Evolutionary conservation across 768 basidiomycete genomes (phyloP).

Genomic region (Tulasnella sp.): DNA sequence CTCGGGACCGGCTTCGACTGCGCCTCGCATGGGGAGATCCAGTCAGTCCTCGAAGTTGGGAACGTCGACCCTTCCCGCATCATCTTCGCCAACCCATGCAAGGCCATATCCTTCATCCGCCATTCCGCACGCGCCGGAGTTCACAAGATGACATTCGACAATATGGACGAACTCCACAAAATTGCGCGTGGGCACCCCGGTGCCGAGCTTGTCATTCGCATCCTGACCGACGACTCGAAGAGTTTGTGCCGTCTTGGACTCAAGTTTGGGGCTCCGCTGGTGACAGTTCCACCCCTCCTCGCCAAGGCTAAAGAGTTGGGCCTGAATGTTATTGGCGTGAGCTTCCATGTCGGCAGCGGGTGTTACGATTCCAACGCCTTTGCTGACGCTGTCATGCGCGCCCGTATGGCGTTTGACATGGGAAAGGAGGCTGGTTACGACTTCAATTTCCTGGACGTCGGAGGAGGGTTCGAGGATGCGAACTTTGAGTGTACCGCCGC

Average conservation of each 20-base stretch:
- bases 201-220: slow-evolving; percentile 86
- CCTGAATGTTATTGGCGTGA: slow-evolving; percentile 86
- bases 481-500: slow-evolving; percentile 74
- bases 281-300: slow-evolving; percentile 69
- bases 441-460: slow-evolving; percentile 83
- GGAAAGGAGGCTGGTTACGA: slow-evolving; percentile 69
- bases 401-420: slow-evolving; percentile 81
- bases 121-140: slow-evolving; percentile 72
- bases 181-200: slow-evolving; percentile 69
- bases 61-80: slow-evolving; percentile 66
- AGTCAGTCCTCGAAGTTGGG: slow-evolving; percentile 62
- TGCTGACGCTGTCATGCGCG: slow-evolving; percentile 78
- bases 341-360: slow-evolving; percentile 97
- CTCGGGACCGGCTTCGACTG: slow-evolving; percentile 95
- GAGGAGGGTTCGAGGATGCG: slow-evolving; percentile 90
- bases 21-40: slow-evolving; percentile 90
- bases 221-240: slow-evolving; percentile 97
- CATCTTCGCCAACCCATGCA: slow-evolving; percentile 99
- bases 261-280: slow-evolving; percentile 92
- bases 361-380: slow-evolving; percentile 90
- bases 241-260: slow-evolving; percentile 86
- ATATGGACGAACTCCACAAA: slow-evolving; percentile 92
- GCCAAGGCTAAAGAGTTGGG: slow-evolving; percentile 66
- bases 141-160: slow-evolving; percentile 96
- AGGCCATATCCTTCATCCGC: slow-evolving; percentile 87